Evolutionary conservation across 805 yeast species (phyloP), one percentile per base, ranked within the genome.

Genomic region (Starmerella vaccinii): DNA sequence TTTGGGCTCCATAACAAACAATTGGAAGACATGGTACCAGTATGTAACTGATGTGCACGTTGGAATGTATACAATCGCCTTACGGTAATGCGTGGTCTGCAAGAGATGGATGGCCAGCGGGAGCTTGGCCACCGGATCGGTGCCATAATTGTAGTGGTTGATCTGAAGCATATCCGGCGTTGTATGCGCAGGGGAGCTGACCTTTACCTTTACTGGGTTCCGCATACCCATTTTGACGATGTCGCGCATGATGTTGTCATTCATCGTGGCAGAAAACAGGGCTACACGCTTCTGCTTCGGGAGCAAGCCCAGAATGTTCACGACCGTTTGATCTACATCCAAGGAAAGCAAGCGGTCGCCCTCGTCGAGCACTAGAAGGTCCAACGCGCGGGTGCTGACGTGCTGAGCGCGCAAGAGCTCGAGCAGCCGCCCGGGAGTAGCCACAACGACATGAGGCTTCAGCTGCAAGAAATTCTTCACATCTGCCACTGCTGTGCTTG

Each of bases 241-340:
- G 47, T 78, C 77, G 32, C 76, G 72, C 10, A 92, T 87, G 0
- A 95, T 92, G 50, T 84, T 80, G 12, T 56, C 51, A 6, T 84
- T 77, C 46, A 92, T 79, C 0, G 98, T 92, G 1, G 98, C 98
- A 1, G 96, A 87, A 63, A 90, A 90, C 18, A 90, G 70, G 1
- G 97, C 98, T 0, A 95, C 87, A 61, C 98, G 75, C 61, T 95
- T 78, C 68, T 90, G 98, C 58, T 85, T 82, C 0, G 98, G 98
- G 26, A 92, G 68, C 41, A 74, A 64, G 30, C 76, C 72, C 35
- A 90, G 69, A 26, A 90, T 85, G 27, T 74, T 70, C 39, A 80
- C 77, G 39, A 85, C 78, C 40, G 87, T 88, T 38, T 70, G 71
- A 24, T 76, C 77, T 63, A 88, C 87, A 35, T 88, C 83, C 24